Conservation (phyloP, 2,329 filamentous ascomycete species). For the Paradendryphiella salina region DNA sequence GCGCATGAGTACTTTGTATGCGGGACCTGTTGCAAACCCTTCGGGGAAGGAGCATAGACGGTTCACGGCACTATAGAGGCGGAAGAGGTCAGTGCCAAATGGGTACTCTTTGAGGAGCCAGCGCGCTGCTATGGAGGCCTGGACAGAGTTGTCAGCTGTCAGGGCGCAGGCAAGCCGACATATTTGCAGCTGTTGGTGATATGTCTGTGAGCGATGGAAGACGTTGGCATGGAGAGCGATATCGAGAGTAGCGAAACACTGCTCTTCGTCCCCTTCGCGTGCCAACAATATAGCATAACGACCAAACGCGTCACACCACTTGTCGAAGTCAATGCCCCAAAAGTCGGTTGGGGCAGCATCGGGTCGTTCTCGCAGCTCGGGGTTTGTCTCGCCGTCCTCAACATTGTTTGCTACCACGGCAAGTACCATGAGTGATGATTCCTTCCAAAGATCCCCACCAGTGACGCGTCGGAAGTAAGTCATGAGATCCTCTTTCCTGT, state of each 20-base stretch:
- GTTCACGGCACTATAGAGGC: conserved; percentile 78
- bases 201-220: conserved; percentile 71
- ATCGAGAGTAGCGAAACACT: conserved; percentile 79
- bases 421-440: conserved; percentile 41
- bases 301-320: conserved; percentile 89
- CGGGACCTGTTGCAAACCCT: conserved; percentile 76
- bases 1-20: conserved; percentile 87
- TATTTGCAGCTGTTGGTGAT: conserved; percentile 72
- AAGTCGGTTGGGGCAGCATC: conserved; percentile 58
- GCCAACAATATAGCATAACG: conserved; percentile 82
- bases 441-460: conserved; percentile 41
- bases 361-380: conserved; percentile 36
- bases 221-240: conserved; percentile 79
- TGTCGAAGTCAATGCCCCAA: conserved; percentile 76
- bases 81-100: conserved; percentile 79
- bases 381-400: conserved; percentile 37
- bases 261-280: conserved; percentile 65
- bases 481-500: conserved; percentile 50
- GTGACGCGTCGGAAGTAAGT: conserved; percentile 43
- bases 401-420: conserved; percentile 41
- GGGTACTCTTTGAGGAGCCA: conserved; percentile 84
- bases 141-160: conserved; percentile 74
- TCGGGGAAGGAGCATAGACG: conserved; percentile 73
- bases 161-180: conserved; percentile 85
- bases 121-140: conserved; percentile 72